Evolutionary conservation across 805 yeast genomes (phyloP).

Genomic region (Huiozyma naganishii): DNA sequence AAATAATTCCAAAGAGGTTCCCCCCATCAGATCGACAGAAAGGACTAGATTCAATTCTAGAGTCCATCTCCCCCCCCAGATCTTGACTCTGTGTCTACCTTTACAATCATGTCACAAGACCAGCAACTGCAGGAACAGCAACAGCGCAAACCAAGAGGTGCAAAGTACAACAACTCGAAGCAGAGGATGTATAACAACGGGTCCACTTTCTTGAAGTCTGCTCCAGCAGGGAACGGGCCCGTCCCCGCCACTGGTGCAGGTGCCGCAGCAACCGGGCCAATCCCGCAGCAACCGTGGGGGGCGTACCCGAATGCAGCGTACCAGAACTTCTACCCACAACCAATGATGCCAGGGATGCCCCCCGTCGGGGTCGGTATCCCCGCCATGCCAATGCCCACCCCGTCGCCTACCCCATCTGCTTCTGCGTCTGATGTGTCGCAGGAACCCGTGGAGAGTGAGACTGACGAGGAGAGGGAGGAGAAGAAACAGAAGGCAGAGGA

Average conservation of each 20-base stretch:
- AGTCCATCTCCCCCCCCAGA: no score
- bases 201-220: not conserved
- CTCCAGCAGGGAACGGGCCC: not conserved
- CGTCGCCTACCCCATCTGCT: no score
- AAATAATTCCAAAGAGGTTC: no score
- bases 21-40: no score
- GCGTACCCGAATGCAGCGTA: not conserved
- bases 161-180: no score
- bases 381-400: no score
- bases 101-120: not conserved
- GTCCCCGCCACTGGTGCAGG: not conserved
- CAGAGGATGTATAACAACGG: not conserved
- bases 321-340: not conserved
- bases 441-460: not conserved
- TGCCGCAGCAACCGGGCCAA: not conserved
- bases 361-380: no score
- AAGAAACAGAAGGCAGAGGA: slow-evolving; percentile 11
- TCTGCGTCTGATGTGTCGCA: no score
- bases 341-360: not conserved
- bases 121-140: not conserved
- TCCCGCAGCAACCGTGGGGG: not conserved
- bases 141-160: not conserved
- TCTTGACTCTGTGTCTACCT: not conserved
- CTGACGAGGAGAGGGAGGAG: not conserved
- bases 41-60: no score